Evolutionary conservation across 148 eudicot species (phyloP).

Genomic region (Amaranthus cruentus): DNA sequence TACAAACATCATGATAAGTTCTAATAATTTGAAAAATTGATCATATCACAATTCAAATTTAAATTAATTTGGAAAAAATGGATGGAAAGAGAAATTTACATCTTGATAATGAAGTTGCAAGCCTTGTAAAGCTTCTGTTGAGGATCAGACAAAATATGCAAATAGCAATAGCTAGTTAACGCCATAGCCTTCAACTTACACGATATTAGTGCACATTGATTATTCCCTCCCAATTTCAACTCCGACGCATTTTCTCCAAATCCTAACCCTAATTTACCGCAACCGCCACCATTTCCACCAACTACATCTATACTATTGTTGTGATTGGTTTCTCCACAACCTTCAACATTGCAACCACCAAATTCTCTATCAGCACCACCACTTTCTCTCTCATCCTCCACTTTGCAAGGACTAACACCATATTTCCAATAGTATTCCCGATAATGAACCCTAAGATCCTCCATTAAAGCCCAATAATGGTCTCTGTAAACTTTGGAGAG

Average conservation of each 20-base stretch:
- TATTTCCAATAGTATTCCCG: slow-evolving; percentile 44
- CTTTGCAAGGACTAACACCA: slow-evolving; percentile 38
- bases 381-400: slow-evolving; percentile 25
- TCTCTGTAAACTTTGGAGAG: slow-evolving; percentile 39
- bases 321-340: slow-evolving; percentile 7
- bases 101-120: slow-evolving; percentile 43
- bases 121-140: slow-evolving; percentile 54
- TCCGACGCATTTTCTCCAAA: slow-evolving; percentile 25
- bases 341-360: slow-evolving; percentile 8
- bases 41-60: background rate
- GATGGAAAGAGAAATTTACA: slow-evolving; percentile 19
- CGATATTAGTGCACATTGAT: slow-evolving; percentile 35
- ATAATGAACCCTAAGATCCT: slow-evolving; percentile 35
- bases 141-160: slow-evolving; percentile 52
- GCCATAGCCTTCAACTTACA: slow-evolving; percentile 61
- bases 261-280: slow-evolving; percentile 40
- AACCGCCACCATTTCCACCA: slow-evolving; percentile 7
- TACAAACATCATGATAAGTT: background rate
- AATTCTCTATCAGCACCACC: slow-evolving; percentile 13
- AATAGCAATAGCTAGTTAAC: slow-evolving; percentile 42
- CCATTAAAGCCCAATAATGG: slow-evolving; percentile 59
- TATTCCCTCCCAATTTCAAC: slow-evolving; percentile 19
- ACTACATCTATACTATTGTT: background rate
- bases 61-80: background rate
- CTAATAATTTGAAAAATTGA: background rate